Evolutionary conservation across 1,284 basidiomycete species (phyloP).

Genomic region (Spongispora temasekensis): DNA sequence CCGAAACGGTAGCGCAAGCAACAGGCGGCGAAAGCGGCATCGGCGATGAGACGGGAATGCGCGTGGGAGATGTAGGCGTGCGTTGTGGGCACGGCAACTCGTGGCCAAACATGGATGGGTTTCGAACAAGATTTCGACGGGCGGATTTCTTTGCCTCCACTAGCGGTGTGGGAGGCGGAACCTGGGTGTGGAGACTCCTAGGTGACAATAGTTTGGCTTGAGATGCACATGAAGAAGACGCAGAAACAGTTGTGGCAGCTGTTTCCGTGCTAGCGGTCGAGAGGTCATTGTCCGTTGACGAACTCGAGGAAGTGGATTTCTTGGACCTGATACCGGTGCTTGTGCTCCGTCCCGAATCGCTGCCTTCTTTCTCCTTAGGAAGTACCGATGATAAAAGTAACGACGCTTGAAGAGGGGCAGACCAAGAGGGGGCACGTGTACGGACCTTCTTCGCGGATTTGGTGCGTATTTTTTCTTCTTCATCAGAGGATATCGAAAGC

Average conservation of each 20-base stretch:
- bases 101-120: constrained; percentile 37
- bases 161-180: constrained; percentile 18
- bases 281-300: constrained; percentile 38
- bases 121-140: constrained; percentile 34
- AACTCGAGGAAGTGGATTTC: constrained; percentile 28
- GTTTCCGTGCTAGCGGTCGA: constrained; percentile 38
- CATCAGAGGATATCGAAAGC: constrained; percentile 65
- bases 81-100: constrained; percentile 34
- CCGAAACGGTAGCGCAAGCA: not conserved
- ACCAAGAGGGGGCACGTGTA: constrained; percentile 37
- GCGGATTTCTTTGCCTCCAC: constrained; percentile 28
- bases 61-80: constrained; percentile 34
- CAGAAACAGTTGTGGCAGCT: constrained; percentile 33
- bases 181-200: constrained; percentile 19
- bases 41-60: constrained; percentile 36
- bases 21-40: constrained; percentile 27
- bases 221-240: constrained; percentile 18
- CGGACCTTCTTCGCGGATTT: constrained; percentile 64
- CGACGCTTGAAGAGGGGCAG: constrained; percentile 13
- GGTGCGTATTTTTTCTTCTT: constrained; percentile 68
- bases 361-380: constrained; percentile 14
- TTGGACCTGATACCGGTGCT: constrained; percentile 23
- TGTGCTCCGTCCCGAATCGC: constrained; percentile 18
- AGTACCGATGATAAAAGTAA: constrained; percentile 26
- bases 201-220: constrained; percentile 22